Evolutionary conservation across 768 basidiomycete genomes (phyloP), one percentile per base, ranked within the genome.

Genomic region (Trametes meyenii): DNA sequence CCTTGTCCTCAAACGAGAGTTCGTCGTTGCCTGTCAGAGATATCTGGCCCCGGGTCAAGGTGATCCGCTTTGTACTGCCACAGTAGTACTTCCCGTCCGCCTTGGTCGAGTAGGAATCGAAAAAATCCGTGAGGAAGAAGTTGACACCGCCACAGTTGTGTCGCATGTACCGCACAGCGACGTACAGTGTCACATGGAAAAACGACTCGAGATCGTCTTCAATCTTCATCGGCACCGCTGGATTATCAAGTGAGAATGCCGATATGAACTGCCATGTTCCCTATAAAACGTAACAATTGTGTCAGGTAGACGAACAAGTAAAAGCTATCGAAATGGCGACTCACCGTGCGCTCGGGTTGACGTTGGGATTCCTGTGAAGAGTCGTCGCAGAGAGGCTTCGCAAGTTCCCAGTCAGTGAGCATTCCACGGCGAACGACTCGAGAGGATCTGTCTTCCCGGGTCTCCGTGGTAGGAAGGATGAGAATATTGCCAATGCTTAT

Each of bases 211-310:
- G 48, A 23, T 69, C 68, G 50, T 69, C 68, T 10, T 55, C 45
- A 0, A 65, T 21, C 35, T 53, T 44, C 14, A 50, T 24, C 6
- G 55, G 49, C 29, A 59, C 55, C 44, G 36, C 19, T 3, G 63
- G 65, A 17, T 62, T 48, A 26, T 62, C 23, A 19, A 66, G 58
- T 2, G 58, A 46, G 11, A 44, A 14, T 5, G 50, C 57, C 5
- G 68, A 66, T 29, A 60, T 57, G 58, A 62, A 69, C 13, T 60
- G 61, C 66, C 60, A 64, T 0, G 69, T 67, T 6, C 69, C 69
- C 68, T 69, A 26, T 17, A 14, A 3, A 13, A 5, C 29, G 3
- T 8, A 8, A 29, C n/a, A 14, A n/a, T n/a, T 14, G 5, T n/a
- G n/a, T n/a, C n/a, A n/a, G n/a, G n/a, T n/a, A n/a, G n/a, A n/a